These are phyloP conservation scores for Fagus sylvatica DNA, from an alignment of 306 rosid species.

Conservation along the genomic window DNA sequence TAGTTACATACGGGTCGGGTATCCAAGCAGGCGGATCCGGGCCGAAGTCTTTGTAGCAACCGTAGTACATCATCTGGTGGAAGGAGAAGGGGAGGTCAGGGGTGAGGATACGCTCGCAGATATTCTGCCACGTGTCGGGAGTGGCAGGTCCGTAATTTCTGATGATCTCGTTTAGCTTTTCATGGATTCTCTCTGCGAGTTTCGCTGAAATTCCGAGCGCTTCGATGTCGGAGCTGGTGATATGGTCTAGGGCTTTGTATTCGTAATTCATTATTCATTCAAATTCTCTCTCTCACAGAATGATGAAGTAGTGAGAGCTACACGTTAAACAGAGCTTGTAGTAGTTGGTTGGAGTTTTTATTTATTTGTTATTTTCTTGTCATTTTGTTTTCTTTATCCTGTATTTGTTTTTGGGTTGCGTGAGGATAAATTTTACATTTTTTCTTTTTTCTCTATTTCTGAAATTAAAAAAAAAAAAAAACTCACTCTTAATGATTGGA, in stretches of 20 bases:
- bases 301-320: too few species aligned
- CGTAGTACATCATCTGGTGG: conserved; percentile 80
- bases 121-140: conserved; percentile 70
- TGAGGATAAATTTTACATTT: too few species aligned
- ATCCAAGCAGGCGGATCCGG: conserved; percentile 93
- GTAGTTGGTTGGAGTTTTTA: too few species aligned
- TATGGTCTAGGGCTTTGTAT: conserved; percentile 44
- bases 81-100: conserved; percentile 80
- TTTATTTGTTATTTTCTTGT: too few species aligned
- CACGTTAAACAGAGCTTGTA: not conserved
- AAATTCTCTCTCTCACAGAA: not conserved
- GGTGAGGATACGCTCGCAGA: conserved; percentile 52
- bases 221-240: conserved; percentile 64
- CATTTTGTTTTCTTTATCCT: too few species aligned
- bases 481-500: too few species aligned
- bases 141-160: conserved; percentile 44
- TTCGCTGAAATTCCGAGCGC: conserved; percentile 47
- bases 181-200: conserved; percentile 47
- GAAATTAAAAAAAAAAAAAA: too few species aligned
- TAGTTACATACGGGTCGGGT: conserved; percentile 55
- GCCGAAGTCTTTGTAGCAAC: conserved; percentile 66
- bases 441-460: too few species aligned
- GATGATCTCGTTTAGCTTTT: conserved; percentile 45
- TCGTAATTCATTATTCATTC: conserved; percentile 42
- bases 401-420: too few species aligned